phyloP scores from a whole-genome alignment of 2,329 filamentous ascomycete genomes.

The Aspergillus awamori region DNA sequence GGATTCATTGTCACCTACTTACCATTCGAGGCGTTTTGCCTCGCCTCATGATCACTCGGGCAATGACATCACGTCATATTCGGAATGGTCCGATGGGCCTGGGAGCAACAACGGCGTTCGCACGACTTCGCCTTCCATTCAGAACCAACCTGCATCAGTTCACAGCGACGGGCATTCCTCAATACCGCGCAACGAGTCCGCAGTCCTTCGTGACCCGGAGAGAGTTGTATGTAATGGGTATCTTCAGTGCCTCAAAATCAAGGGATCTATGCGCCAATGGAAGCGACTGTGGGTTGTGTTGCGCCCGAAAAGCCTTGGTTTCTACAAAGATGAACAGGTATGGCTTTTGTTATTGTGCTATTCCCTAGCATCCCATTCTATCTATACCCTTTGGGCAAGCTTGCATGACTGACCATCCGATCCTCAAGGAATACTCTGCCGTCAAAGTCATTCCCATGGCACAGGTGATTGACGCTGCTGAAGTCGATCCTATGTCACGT shows the following conservation, averaged over 20 bases:
- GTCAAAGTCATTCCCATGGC: conserved; percentile 78
- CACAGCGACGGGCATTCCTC: conserved; percentile 37
- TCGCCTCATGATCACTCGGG: conserved; percentile 61
- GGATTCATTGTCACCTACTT: conserved; percentile 31
- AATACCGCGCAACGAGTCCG: conserved; percentile 55
- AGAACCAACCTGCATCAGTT: conserved; percentile 32
- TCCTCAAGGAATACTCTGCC: conserved; percentile 75
- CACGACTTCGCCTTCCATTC: conserved; percentile 31
- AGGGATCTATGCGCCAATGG: conserved; percentile 83
- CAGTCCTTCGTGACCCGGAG: conserved; percentile 69
- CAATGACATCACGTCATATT: conserved; percentile 73
- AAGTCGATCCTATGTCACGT: conserved; percentile 83
- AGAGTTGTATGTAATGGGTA: conserved; percentile 93
- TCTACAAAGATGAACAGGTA: conserved; percentile 83
- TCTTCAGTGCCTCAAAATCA: conserved; percentile 80
- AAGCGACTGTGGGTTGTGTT: conserved; percentile 93
- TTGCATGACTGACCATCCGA: conserved; percentile 5
- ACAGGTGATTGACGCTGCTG: conserved; percentile 84
- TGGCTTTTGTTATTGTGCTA: neutral
- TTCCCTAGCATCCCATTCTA: neutral
- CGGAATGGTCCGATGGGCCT: conserved; percentile 75
- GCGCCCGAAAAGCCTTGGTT: conserved; percentile 77
- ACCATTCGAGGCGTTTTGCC: conserved; percentile 33
- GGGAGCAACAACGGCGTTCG: conserved; percentile 31
- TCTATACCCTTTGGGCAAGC: neutral